Evolutionary conservation across 306 rosid species (phyloP).

Genomic region (Mucuna pruriens): DNA sequence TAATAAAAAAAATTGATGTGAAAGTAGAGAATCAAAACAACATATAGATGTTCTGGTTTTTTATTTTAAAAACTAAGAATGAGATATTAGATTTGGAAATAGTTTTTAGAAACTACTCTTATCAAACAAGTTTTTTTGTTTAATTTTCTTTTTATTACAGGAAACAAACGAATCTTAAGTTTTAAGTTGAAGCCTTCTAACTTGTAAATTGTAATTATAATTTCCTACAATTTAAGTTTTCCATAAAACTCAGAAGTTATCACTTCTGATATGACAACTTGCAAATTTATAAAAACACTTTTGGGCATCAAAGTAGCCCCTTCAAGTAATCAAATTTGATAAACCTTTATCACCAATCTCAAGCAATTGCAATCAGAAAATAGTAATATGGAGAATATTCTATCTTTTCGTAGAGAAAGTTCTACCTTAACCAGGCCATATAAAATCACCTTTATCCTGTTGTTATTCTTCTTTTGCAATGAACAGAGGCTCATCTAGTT

Average conservation of each 20-base stretch:
- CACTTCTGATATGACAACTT: neutral
- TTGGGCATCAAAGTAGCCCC: neutral
- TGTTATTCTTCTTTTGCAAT: neutral
- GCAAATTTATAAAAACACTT: neutral
- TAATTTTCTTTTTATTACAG: neutral
- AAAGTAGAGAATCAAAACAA: neutral
- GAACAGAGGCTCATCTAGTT: neutral
- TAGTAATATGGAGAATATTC: neutral
- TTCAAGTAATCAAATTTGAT: neutral
- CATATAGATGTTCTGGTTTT: neutral
- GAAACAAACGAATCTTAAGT: neutral
- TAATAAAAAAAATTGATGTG: neutral
- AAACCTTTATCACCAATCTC: constrained; percentile 1
- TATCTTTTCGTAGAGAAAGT: neutral
- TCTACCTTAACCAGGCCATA: neutral
- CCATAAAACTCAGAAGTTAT: neutral
- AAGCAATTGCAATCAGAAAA: neutral
- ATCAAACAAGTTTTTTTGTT: neutral
- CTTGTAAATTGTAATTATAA: neutral
- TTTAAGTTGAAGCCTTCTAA: constrained; percentile 1
- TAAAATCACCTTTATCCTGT: neutral
- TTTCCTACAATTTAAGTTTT: constrained; percentile 8
- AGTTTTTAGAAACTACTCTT: neutral
- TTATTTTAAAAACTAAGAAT: neutral
- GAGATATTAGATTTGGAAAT: neutral